A percentile compares a stretch with the other conserved stretches of the same genome.
phyloP scores from a whole-genome alignment of 2,329 filamentous ascomycete genomes.

The Xylariaceae sp. region DNA sequence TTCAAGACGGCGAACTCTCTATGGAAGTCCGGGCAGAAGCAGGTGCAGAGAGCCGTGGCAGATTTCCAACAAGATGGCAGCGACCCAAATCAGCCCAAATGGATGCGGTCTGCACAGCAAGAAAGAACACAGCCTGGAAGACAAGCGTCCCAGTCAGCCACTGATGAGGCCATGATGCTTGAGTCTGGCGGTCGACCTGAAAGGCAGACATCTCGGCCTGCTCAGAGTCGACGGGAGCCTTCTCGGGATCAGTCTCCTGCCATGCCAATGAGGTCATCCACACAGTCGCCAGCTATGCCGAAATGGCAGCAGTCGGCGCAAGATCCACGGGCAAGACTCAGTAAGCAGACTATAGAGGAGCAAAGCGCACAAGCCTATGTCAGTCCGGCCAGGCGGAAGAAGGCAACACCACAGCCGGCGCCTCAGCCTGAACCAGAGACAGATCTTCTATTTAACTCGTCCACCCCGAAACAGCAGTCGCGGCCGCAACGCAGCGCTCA shows the following conservation, averaged over 20 bases:
- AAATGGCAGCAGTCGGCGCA: slow-evolving; percentile 54
- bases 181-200: slow-evolving; percentile 62
- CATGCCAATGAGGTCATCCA: slow-evolving; percentile 37
- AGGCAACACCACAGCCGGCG: slow-evolving; percentile 49
- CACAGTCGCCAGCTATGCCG: slow-evolving; percentile 43
- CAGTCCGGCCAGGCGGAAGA: slow-evolving; percentile 78
- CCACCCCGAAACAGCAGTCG: slow-evolving; percentile 27
- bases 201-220: slow-evolving; percentile 28
- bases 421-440: slow-evolving; percentile 43
- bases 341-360: slow-evolving; percentile 70
- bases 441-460: slow-evolving; percentile 60
- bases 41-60: slow-evolving; percentile 84
- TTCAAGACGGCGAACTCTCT: slow-evolving; percentile 93
- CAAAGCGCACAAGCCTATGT: slow-evolving; percentile 80
- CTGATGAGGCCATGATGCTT: slow-evolving; percentile 75
- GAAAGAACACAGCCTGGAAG: slow-evolving; percentile 33
- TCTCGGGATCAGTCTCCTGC: slow-evolving; percentile 48
- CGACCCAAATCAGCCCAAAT: slow-evolving; percentile 81
- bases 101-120: slow-evolving; percentile 77
- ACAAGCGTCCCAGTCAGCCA: slow-evolving; percentile 39
- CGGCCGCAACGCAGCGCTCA: slow-evolving; percentile 21
- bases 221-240: slow-evolving; percentile 19
- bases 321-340: slow-evolving; percentile 60
- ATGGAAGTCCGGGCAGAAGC: slow-evolving; percentile 94
- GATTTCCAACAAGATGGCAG: slow-evolving; percentile 72